Percentiles rank a stretch among this genome's conserved stretches.
phyloP scores from a whole-genome alignment of 1,139 yeast species.

The Geotrichum aggregatum region DNA sequence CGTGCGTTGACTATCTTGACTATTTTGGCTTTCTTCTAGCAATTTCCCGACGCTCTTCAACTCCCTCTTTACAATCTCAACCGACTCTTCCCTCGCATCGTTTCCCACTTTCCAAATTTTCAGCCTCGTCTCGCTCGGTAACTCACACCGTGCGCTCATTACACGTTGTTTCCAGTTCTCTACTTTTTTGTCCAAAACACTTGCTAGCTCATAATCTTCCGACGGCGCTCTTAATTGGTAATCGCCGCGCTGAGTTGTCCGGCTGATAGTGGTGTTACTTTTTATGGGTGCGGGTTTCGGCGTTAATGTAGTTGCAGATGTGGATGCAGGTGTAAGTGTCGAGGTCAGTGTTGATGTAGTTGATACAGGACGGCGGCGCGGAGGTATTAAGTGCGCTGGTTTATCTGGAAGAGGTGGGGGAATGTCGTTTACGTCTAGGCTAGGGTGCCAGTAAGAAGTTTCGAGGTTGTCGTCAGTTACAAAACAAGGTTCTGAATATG shows the following conservation, averaged over 20 bases:
- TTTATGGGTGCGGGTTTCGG: background rate
- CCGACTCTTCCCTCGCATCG: conserved; percentile 34
- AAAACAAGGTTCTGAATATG: background rate
- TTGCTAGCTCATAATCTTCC: too few species aligned
- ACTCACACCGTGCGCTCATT: conserved; percentile 34
- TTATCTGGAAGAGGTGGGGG: background rate
- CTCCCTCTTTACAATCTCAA: conserved; percentile 9
- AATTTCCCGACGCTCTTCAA: background rate
- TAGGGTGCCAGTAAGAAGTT: background rate
- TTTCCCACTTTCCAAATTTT: conserved; percentile 39
- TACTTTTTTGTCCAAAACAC: conserved; percentile 39
- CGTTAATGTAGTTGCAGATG: background rate
- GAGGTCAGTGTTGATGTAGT: background rate
- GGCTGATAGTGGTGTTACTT: too few species aligned
- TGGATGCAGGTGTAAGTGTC: background rate
- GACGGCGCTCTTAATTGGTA: too few species aligned
- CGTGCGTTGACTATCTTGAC: too few species aligned
- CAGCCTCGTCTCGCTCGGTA: conserved; percentile 35
- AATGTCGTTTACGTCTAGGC: background rate
- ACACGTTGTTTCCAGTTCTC: conserved; percentile 46
- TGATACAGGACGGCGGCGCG: background rate
- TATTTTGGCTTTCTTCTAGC: too few species aligned
- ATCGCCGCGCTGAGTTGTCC: too few species aligned
- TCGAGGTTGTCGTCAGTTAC: background rate
- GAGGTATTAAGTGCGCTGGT: background rate